Evolutionary conservation across 805 yeast genomes (phyloP).

Genomic region (Wickerhamomyces strasburgensis): DNA sequence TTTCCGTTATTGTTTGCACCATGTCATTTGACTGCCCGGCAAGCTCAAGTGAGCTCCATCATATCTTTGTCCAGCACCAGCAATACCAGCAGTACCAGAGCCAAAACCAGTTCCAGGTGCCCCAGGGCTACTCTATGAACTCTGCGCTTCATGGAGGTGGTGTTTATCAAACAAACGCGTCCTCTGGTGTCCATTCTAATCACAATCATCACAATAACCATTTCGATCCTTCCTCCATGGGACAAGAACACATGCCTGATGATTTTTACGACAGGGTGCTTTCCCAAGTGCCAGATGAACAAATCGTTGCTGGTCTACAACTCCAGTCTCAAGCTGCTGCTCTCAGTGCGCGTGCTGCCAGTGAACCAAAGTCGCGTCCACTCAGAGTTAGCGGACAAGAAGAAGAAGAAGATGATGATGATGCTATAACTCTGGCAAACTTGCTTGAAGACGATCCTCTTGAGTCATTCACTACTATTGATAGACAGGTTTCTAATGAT

Average conservation of each 20-base stretch:
- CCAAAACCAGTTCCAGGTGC: background rate
- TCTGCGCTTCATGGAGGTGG: too few species aligned
- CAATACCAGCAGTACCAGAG: background rate
- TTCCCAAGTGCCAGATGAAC: conserved; percentile 17
- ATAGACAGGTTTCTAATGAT: conserved; percentile 26
- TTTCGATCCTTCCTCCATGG: background rate
- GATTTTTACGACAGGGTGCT: conserved; percentile 13
- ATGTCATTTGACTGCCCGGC: too few species aligned
- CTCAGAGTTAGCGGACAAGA: conserved; percentile 1
- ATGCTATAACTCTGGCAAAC: conserved; percentile 21
- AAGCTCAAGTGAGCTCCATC: too few species aligned
- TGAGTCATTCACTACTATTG: conserved; percentile 22
- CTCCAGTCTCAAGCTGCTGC: conserved; percentile 12
- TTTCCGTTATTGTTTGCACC: too few species aligned
- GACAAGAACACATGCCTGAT: conserved; percentile 3
- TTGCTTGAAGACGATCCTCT: conserved; percentile 26
- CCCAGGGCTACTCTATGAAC: too few species aligned
- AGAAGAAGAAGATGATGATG: background rate
- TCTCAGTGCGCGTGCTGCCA: too few species aligned
- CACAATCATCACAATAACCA: too few species aligned
- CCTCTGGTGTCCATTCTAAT: background rate
- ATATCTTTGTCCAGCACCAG: too few species aligned
- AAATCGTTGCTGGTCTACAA: conserved; percentile 18
- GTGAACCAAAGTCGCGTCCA: too few species aligned
- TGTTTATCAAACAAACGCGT: background rate